Evolutionary conservation across 2,329 filamentous ascomycete genomes (phyloP).

Genomic region (Bipolaris sorokiniana): DNA sequence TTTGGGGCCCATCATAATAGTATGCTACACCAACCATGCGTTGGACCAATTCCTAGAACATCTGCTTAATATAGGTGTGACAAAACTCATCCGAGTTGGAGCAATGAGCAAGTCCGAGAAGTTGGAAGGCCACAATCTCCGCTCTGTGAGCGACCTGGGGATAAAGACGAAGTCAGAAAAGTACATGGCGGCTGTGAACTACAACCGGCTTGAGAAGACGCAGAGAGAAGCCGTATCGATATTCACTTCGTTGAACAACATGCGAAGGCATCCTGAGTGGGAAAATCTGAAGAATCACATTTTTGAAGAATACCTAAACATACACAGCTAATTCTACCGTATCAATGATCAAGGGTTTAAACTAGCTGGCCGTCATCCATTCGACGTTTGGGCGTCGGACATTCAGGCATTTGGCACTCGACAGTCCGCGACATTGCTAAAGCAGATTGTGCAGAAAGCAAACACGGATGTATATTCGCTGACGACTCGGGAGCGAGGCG

Average conservation of each 20-base stretch:
- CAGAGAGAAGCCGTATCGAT: conserved; percentile 8
- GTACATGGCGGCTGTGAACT: conserved; percentile 17
- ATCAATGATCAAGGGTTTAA: conserved; percentile 26
- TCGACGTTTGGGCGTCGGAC: conserved; percentile 27
- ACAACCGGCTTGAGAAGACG: conserved; percentile 19
- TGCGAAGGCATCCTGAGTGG: conserved; percentile 26
- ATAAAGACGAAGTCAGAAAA: conserved; percentile 29
- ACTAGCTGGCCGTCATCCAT: conserved; percentile 30
- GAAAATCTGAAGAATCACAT: conserved; percentile 24
- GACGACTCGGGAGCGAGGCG: conserved; percentile 15
- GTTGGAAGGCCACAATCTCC: conserved; percentile 60
- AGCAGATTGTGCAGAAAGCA: conserved; percentile 17
- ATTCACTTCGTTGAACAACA: conserved; percentile 16
- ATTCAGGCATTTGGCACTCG: background rate
- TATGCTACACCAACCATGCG: conserved; percentile 61
- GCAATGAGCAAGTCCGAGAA: conserved; percentile 61
- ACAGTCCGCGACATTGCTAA: background rate
- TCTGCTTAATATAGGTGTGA: conserved; percentile 56
- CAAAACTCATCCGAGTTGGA: conserved; percentile 67
- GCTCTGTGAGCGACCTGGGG: conserved; percentile 29
- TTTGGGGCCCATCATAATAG: conserved; percentile 55
- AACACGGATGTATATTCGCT: conserved; percentile 17
- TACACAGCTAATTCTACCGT: conserved; percentile 28
- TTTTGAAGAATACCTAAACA: conserved; percentile 14
- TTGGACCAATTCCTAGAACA: conserved; percentile 67